Percentiles rank a stretch among this genome's conserved stretches.
phyloP scores from a whole-genome alignment of 371 early-diverging fungal species.

The Mortierella sp. region DNA sequence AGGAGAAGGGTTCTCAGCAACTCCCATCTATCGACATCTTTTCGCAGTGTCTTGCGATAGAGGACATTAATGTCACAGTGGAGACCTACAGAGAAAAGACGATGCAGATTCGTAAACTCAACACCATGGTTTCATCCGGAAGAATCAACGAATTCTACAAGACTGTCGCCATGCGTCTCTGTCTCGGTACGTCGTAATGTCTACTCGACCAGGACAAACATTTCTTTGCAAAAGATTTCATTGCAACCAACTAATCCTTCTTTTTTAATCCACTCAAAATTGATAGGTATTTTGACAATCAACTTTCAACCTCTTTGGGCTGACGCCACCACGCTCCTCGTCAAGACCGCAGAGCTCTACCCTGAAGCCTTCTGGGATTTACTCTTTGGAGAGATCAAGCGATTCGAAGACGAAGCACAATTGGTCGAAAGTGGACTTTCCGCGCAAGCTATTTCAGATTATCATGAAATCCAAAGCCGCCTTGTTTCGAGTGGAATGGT shows the following conservation, averaged over 20 bases:
- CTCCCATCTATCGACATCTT: constrained; percentile 33
- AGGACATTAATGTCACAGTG: constrained; percentile 70
- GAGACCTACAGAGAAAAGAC: constrained; percentile 85
- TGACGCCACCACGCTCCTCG: constrained; percentile 75
- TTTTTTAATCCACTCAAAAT: too few relatives aligned
- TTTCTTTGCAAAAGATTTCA: too few relatives aligned
- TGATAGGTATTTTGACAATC: constrained; percentile 71
- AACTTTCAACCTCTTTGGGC: constrained; percentile 90
- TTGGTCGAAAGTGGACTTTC: constrained; percentile 70
- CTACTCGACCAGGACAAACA: neutral
- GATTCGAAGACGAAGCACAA: constrained; percentile 69
- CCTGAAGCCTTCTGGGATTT: constrained; percentile 73
- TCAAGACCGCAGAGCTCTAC: constrained; percentile 64
- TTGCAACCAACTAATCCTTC: too few relatives aligned
- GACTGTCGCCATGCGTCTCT: constrained; percentile 70
- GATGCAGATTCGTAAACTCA: constrained; percentile 77
- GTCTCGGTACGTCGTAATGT: constrained; percentile 63
- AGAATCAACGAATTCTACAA: constrained; percentile 75
- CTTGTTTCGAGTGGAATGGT: constrained; percentile 9
- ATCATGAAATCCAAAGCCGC: constrained; percentile 21
- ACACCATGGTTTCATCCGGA: constrained; percentile 65
- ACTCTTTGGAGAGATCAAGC: constrained; percentile 67
- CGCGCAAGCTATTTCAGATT: constrained; percentile 41
- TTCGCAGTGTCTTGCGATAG: constrained; percentile 60
- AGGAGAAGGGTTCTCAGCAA: constrained; percentile 59